Conservation (phyloP, 805 yeast species). For the Candida awuae region DNA sequence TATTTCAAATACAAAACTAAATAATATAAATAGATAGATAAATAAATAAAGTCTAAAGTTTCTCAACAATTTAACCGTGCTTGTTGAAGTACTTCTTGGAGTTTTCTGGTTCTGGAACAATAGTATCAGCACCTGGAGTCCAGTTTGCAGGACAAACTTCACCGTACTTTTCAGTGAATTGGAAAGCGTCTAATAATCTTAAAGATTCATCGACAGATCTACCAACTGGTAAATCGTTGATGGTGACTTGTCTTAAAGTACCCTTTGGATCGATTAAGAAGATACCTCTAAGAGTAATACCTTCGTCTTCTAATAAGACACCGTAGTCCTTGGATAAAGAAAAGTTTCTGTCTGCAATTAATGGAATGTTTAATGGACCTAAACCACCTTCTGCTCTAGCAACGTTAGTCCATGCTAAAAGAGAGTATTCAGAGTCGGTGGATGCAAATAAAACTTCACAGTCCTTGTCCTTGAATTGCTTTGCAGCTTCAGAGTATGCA, state of each 20-base stretch:
- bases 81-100: conserved; percentile 74
- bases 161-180: conserved; percentile 98
- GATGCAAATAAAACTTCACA: conserved; percentile 92
- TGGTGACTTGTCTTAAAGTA: conserved; percentile 87
- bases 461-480: conserved; percentile 80
- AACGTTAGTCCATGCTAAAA: conserved; percentile 96
- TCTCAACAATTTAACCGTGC: conserved; percentile 22
- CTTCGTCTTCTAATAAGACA: conserved; percentile 93
- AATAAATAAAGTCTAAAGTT: neutral
- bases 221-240: conserved; percentile 99
- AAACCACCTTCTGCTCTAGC: conserved; percentile 97
- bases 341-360: conserved; percentile 96
- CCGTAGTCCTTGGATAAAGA: conserved; percentile 92
- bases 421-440: conserved; percentile 96
- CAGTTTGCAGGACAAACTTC: conserved; percentile 99
- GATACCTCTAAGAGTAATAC: conserved; percentile 96
- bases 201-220: conserved; percentile 97
- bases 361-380: conserved; percentile 91
- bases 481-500: conserved; percentile 94
- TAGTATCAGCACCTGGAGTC: conserved; percentile 91
- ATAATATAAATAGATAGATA: neutral
- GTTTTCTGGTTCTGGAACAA: conserved; percentile 70
- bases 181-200: conserved; percentile 98
- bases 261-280: conserved; percentile 97
- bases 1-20: neutral